Base-by-base conservation (phyloP, 352 stramenopile genomes). In the Pythium sp. region DNA sequence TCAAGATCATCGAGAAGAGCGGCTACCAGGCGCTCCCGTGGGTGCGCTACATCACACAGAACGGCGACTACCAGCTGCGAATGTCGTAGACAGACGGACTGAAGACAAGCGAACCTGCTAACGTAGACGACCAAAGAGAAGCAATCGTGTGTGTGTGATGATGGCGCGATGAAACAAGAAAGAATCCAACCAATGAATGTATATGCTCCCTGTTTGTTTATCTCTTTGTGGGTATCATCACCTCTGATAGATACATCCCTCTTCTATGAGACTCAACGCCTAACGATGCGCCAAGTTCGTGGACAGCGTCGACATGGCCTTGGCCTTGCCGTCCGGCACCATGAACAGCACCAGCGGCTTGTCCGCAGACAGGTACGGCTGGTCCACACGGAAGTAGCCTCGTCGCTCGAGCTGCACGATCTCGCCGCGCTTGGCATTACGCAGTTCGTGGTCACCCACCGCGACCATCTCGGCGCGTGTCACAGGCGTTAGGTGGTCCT, bases 1-100 rank as follows among this genome's bases (percentile, higher is more conserved):
- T 99, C 63, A 99, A 99, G 88, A 99, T 99, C 78, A 99, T 99
- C 78, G 98, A 99, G 84, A 99, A 98, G 81, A 99, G 91, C 77
- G 98, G 98, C 36, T 99, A 99, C 86, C 94, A 99, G 78, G 97
- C 98, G 55, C 81, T 99, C 64, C 98, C 97, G 62, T 99, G 98
- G 98, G 98, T 99, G 61, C 89, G 96, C 58, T 99, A 99, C 87
- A 99, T 99, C 82, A 99, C 98, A 74, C 96, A 98, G 71, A 99
- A 99, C 79, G 98, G 97, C 41, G 95, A 99, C 78, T 99, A 99
- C 82, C 96, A 99, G 82, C 75, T 99, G 64, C 85, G 98, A 78
- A 99, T 99, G 97, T 97, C 92, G 69, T 99, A 98, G 77, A 69
- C n/a, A 28, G 49, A 26, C 8, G 18, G 30, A 53, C 12, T 46